Percentiles rank a stretch among this genome's conserved stretches.
Evolutionary conservation across 2,329 filamentous ascomycete genomes (phyloP).

Genomic region (Clarireedia homoeocarpa): DNA sequence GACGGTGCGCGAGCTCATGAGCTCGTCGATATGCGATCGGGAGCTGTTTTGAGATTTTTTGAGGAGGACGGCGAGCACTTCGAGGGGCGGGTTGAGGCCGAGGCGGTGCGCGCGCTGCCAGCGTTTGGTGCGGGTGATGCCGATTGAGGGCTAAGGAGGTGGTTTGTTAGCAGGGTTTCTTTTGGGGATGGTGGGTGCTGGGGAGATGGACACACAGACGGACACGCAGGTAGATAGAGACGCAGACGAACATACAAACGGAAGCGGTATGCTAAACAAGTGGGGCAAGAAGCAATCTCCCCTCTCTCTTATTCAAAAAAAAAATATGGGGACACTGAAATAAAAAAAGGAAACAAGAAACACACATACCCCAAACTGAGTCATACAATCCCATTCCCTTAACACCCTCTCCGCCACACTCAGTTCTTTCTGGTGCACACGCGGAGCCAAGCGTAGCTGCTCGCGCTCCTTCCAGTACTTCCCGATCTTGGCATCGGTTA

Average conservation of each 20-base stretch:
- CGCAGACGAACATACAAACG: no score
- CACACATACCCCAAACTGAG: slow-evolving; percentile 79
- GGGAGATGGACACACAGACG: background rate
- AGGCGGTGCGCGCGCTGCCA: slow-evolving; percentile 82
- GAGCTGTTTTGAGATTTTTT: slow-evolving; percentile 52
- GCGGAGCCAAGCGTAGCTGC: slow-evolving; percentile 53
- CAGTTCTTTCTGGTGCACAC: slow-evolving; percentile 72
- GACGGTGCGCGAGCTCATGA: slow-evolving; percentile 43
- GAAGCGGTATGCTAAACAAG: no score
- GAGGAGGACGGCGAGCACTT: slow-evolving; percentile 79
- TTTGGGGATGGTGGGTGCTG: background rate
- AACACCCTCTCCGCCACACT: slow-evolving; percentile 75
- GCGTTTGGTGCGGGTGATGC: slow-evolving; percentile 70
- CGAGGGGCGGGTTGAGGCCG: slow-evolving; percentile 80
- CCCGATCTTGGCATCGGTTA: slow-evolving; percentile 62
- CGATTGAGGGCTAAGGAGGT: slow-evolving; percentile 68
- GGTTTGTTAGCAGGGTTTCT: background rate
- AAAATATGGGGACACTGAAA: background rate
- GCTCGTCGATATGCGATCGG: slow-evolving; percentile 67
- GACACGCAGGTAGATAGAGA: no score
- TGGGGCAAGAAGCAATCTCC: no score
- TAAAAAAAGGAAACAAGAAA: background rate
- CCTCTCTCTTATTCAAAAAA: background rate
- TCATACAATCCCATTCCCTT: slow-evolving; percentile 86
- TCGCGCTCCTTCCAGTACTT: slow-evolving; percentile 74